Conservation (phyloP, 345 rosid species). For the Hypericum androsaemum region DNA sequence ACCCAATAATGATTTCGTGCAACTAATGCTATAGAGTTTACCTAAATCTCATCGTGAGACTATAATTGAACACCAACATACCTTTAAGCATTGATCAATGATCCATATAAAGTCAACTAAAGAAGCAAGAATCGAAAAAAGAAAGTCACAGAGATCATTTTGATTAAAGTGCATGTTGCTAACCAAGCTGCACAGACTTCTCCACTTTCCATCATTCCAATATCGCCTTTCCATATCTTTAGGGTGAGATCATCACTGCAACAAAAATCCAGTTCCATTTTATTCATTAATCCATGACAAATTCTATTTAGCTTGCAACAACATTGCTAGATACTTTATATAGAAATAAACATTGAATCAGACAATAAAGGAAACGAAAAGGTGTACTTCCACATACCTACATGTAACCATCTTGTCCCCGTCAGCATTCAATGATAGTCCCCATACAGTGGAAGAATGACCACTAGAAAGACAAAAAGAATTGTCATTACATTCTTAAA, state of each 20-base stretch:
- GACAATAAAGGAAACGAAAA: not conserved
- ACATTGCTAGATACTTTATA: slow-evolving; percentile 1
- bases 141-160: no score
- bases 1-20: no score
- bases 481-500: not conserved
- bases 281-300: slow-evolving; percentile 1
- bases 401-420: slow-evolving; percentile 93
- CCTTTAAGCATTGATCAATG: no score
- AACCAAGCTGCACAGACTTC: slow-evolving; percentile 75
- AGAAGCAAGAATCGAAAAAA: no score
- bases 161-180: slow-evolving; percentile 15
- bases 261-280: slow-evolving; percentile 14
- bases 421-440: slow-evolving; percentile 56
- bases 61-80: no score
- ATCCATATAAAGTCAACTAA: no score
- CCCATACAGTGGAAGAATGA: slow-evolving; percentile 91
- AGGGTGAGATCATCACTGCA: slow-evolving; percentile 93
- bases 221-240: slow-evolving; percentile 76
- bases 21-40: no score
- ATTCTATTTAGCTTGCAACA: not conserved
- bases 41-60: no score
- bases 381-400: slow-evolving; percentile 39
- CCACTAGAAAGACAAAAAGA: slow-evolving; percentile 43
- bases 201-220: slow-evolving; percentile 43
- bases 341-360: not conserved